Base-by-base conservation (phyloP, 2,329 filamentous ascomycete species). In the Bimuria novae-zelandiae region DNA sequence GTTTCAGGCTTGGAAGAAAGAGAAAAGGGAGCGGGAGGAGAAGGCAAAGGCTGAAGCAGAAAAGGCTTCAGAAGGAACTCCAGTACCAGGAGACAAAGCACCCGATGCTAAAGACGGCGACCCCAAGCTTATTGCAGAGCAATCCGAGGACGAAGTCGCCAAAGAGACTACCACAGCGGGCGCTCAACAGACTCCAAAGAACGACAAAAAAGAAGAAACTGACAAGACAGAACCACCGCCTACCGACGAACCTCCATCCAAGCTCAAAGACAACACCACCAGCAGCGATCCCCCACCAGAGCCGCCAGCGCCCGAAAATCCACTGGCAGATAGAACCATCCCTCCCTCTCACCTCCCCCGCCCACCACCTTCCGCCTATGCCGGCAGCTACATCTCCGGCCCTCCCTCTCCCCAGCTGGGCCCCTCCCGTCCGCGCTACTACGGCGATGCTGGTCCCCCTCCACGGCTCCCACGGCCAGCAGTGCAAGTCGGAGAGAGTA, bases 1-100 rank as follows among this genome's bases (percentile, higher is more conserved):
- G 16, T 65, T 62, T 16, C 59, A 65, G 12, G 54, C 56, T 2
- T 66, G 64, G 62, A 64, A 65, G 51, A 64, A 47, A n/a, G 50
- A 55, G 23, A 59, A 52, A 48, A 45, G 44, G 29, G 50, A 52
- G 30, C 42, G 29, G 8, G 49, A 55, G 22, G 30, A 51, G 11
- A 56, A 52, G 29, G 48, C 56, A n/a, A 39, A 44, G 16, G 42
- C 48, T 22, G 39, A 44, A n/a, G 47, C 46, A 12, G 22, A 41
- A 25, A 27, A 12, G 25, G 14, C 36, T 42, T 16, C 19, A 11
- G 10, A 25, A 11, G 16, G 5, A 8, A n/a, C 35, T 4, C 12
- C 30, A 33, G 30, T 12, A 12, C n/a, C 16, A 17, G 25, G 12
- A 19, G n/a, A 32, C 14, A 37, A 37, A 3, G 17, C 21, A 6